phyloP scores from a whole-genome alignment of 495 filamentous ascomycete genomes.

The Penicillium coffeae region DNA sequence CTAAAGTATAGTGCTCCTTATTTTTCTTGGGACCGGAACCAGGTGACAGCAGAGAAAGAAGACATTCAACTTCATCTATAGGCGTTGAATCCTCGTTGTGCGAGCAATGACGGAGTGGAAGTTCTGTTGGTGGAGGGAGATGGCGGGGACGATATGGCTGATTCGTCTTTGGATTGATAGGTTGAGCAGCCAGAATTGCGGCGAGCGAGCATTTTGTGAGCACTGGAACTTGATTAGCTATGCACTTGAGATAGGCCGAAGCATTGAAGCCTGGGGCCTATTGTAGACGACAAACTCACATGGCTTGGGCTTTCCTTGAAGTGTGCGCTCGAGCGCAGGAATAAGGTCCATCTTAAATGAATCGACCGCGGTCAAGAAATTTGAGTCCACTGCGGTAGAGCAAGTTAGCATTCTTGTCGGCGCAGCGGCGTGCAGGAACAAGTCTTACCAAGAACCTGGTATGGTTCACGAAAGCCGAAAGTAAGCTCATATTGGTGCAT shows the following conservation, averaged over 20 bases:
- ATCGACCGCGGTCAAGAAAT: constrained; percentile 69
- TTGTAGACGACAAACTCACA: too few relatives aligned
- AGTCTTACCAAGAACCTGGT: constrained; percentile 74
- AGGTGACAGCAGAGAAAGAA: constrained; percentile 73
- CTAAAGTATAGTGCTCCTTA: constrained; percentile 87
- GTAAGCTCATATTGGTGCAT: constrained; percentile 85
- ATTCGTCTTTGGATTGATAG: constrained; percentile 44
- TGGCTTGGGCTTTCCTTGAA: constrained; percentile 82
- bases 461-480: constrained; percentile 87
- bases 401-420: constrained; percentile 9
- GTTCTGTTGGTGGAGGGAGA: constrained; percentile 45
- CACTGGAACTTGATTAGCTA: constrained; percentile 32
- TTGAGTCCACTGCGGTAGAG: constrained; percentile 61
- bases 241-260: not conserved
- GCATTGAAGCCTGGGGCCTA: too few relatives aligned
- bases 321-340: constrained; percentile 64
- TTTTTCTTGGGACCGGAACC: constrained; percentile 60
- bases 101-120: constrained; percentile 83
- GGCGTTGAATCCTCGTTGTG: constrained; percentile 80
- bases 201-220: constrained; percentile 59
- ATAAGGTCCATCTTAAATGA: constrained; percentile 77
- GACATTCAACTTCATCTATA: constrained; percentile 71
- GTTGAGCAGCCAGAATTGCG: constrained; percentile 41
- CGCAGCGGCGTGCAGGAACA: not conserved
- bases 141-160: constrained; percentile 37